Evolutionary conservation across 495 filamentous ascomycete species (phyloP).

Genomic region (Choiromyces venosus): DNA sequence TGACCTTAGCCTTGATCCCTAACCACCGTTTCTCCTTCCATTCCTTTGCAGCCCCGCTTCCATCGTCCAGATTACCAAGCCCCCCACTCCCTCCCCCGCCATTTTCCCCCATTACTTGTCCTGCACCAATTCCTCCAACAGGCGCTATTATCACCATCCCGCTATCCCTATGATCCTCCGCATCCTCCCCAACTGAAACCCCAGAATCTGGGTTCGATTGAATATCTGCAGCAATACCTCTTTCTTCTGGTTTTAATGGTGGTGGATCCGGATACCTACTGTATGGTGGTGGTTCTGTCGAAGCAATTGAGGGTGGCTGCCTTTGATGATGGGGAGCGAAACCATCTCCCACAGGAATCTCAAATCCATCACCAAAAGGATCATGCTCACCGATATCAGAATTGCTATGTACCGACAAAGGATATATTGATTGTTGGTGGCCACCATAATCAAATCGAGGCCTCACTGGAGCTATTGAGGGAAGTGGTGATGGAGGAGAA

Average conservation of each 20-base stretch:
- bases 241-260: conserved; percentile 20
- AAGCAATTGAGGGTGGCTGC: conserved; percentile 17
- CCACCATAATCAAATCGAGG: conserved; percentile 37
- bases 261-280: conserved; percentile 30
- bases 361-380: conserved; percentile 35
- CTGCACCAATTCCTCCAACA: conserved; percentile 11
- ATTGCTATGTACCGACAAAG: conserved; percentile 24
- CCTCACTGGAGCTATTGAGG: conserved; percentile 25
- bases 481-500: conserved; percentile 31
- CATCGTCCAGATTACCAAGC: conserved; percentile 6
- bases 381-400: conserved; percentile 31
- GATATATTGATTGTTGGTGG: conserved; percentile 37
- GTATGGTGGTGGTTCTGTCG: conserved; percentile 37
- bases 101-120: neutral
- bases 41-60: conserved; percentile 35
- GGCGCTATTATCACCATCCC: conserved; percentile 7
- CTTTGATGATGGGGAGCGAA: conserved; percentile 33
- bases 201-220: conserved; percentile 30
- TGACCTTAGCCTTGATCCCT: conserved; percentile 24
- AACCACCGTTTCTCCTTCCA: conserved; percentile 28
- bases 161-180: conserved; percentile 8
- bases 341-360: conserved; percentile 35
- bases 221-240: conserved; percentile 9
- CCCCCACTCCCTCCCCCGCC: conserved; percentile 4
- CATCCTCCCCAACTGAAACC: conserved; percentile 15